Evolutionary conservation across 306 rosid species (phyloP).

Genomic region (Pueraria montana): DNA sequence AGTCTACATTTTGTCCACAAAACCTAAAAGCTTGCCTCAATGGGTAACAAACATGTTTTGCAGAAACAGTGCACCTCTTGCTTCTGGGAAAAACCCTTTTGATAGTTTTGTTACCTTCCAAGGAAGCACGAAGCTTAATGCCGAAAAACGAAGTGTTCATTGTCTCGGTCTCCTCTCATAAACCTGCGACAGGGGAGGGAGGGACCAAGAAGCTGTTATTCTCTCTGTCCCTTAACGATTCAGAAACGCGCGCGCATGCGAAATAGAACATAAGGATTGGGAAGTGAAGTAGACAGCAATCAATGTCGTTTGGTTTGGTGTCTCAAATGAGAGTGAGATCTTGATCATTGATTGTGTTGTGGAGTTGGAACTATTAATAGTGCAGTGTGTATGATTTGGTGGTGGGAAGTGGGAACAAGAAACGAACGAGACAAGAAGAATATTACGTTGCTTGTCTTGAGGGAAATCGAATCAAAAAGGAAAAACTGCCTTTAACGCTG

Average conservation of each 20-base stretch:
- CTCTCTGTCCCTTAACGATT: neutral
- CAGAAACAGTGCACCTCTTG: slow-evolving; percentile 53
- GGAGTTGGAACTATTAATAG: neutral
- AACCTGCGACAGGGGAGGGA: slow-evolving; percentile 21
- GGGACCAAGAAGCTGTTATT: slow-evolving; percentile 22
- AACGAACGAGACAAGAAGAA: slow-evolving; percentile 16
- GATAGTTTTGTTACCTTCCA: slow-evolving; percentile 44
- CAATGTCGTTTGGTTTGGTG: neutral
- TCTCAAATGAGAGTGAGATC: neutral
- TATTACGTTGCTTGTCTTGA: slow-evolving; percentile 10
- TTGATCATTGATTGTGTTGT: neutral
- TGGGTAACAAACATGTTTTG: slow-evolving; percentile 59
- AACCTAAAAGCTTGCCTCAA: slow-evolving; percentile 64
- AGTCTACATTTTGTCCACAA: slow-evolving; percentile 71
- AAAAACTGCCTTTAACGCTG: neutral
- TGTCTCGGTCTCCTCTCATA: slow-evolving; percentile 59
- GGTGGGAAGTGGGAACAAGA: neutral
- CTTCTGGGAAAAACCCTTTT: slow-evolving; percentile 51
- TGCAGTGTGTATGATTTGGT: neutral
- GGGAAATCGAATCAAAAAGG: neutral
- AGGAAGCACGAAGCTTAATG: slow-evolving; percentile 58
- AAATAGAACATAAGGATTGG: neutral
- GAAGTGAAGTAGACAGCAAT: neutral
- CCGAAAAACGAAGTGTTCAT: slow-evolving; percentile 78
- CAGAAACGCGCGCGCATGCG: neutral